Evolutionary conservation across 2,329 filamentous ascomycete genomes (phyloP).

Genomic region (Fulvia fulva): DNA sequence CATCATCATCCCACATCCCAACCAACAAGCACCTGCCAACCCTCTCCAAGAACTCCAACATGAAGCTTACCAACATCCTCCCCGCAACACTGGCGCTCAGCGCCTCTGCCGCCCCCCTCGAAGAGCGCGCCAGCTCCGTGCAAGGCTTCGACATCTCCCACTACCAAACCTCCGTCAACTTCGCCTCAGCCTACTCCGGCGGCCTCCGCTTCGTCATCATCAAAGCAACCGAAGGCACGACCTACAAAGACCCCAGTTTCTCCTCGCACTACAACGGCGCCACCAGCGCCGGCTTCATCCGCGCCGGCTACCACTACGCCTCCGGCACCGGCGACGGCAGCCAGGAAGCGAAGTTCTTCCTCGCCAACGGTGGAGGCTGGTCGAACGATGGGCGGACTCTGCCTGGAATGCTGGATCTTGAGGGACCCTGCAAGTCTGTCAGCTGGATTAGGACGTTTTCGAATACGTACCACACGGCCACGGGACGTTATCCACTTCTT

Average conservation of each 20-base stretch:
- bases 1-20: too few relatives aligned
- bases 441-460: slow-evolving; percentile 53
- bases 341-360: slow-evolving; percentile 52
- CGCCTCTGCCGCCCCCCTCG: slow-evolving; percentile 7
- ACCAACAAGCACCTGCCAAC: too few relatives aligned
- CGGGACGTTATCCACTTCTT: slow-evolving; percentile 50
- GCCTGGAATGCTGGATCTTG: slow-evolving; percentile 56
- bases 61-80: too few relatives aligned
- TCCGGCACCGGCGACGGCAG: slow-evolving; percentile 44
- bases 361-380: slow-evolving; percentile 54
- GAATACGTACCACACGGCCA: slow-evolving; percentile 46
- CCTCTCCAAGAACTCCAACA: too few relatives aligned
- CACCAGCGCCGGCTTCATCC: slow-evolving; percentile 51
- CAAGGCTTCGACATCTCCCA: slow-evolving; percentile 35
- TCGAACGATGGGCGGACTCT: slow-evolving; percentile 51
- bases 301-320: slow-evolving; percentile 56
- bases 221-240: slow-evolving; percentile 24
- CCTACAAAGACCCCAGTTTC: slow-evolving; percentile 35
- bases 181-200: slow-evolving; percentile 30
- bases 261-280: slow-evolving; percentile 48
- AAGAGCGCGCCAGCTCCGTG: slow-evolving; percentile 20
- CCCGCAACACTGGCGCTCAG: slow-evolving; percentile 9
- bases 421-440: slow-evolving; percentile 47
- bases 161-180: slow-evolving; percentile 33
- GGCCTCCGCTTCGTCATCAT: slow-evolving; percentile 35